These are phyloP conservation scores for Ramaria sp. DNA, from an alignment of 768 basidiomycete species.

Conservation along the genomic window DNA sequence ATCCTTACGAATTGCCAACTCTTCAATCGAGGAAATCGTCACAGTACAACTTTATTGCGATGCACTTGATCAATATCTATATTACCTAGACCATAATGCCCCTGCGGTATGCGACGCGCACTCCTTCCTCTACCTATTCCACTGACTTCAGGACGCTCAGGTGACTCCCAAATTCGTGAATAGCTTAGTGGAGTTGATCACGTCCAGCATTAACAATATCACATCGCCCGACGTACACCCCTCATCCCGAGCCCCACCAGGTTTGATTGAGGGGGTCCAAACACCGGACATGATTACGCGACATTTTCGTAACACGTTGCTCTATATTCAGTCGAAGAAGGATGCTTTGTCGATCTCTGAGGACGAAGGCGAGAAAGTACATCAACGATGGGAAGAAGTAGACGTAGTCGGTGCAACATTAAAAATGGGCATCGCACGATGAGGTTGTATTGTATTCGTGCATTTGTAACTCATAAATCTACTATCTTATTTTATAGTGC, in stretches of 20 bases:
- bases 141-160: constrained; percentile 25
- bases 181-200: constrained; percentile 91
- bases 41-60: constrained; percentile 95
- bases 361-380: constrained; percentile 26
- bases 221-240: constrained; percentile 82
- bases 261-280: constrained; percentile 85
- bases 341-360: constrained; percentile 23
- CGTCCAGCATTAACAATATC: constrained; percentile 87
- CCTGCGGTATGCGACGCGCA: constrained; percentile 58
- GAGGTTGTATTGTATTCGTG: neutral
- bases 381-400: constrained; percentile 70
- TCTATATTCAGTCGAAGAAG: constrained; percentile 75
- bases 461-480: constrained; percentile 6
- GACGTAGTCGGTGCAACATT: constrained; percentile 79
- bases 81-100: constrained; percentile 90
- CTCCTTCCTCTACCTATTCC: neutral
- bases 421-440: constrained; percentile 65
- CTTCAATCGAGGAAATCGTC: constrained; percentile 92
- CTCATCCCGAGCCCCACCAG: constrained; percentile 75
- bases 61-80: constrained; percentile 91
- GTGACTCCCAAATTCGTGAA: constrained; percentile 94
- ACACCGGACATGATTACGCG: constrained; percentile 88
- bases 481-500: constrained; percentile 1
- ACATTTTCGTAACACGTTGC: constrained; percentile 87
- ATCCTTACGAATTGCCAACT: constrained; percentile 90